Conservation (phyloP, 768 basidiomycete genomes). For the Russula sp. region DNA sequence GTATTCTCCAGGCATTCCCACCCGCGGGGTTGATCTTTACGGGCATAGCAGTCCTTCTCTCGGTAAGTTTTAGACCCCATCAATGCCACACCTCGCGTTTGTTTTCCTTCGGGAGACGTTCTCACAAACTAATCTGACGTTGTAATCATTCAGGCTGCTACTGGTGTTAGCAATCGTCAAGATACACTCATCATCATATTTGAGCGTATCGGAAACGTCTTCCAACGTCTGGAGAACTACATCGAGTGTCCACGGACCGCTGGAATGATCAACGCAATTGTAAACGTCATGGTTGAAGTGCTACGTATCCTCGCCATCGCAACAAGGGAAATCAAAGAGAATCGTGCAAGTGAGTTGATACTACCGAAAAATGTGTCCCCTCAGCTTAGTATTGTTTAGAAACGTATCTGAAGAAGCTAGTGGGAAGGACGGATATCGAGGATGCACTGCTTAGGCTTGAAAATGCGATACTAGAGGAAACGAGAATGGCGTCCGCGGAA, state of each 20-base stretch:
- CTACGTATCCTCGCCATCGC: not conserved
- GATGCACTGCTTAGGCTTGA: slow-evolving; percentile 1
- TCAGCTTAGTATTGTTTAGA: not conserved
- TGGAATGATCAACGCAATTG: not conserved
- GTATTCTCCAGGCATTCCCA: not conserved
- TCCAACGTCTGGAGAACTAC: not conserved
- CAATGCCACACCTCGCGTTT: too few species aligned
- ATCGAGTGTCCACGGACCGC: not conserved
- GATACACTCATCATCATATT: not conserved
- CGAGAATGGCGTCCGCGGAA: not conserved
- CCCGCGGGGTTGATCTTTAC: not conserved
- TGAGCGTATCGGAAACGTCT: not conserved
- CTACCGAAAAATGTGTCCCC: too few species aligned
- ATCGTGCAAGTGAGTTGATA: not conserved
- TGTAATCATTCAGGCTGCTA: not conserved
- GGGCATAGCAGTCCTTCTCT: not conserved
- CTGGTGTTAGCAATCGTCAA: not conserved
- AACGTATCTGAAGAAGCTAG: not conserved
- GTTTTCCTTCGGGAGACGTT: not conserved
- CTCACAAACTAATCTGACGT: not conserved
- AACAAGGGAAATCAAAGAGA: not conserved
- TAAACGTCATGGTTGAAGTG: not conserved
- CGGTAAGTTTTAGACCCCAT: not conserved
- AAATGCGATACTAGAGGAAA: slow-evolving; percentile 2
- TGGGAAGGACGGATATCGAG: not conserved